Percentiles rank a stretch among this genome's conserved stretches.
Conservation (phyloP, 306 rosid species). For the Pyrus betulifolia region DNA sequence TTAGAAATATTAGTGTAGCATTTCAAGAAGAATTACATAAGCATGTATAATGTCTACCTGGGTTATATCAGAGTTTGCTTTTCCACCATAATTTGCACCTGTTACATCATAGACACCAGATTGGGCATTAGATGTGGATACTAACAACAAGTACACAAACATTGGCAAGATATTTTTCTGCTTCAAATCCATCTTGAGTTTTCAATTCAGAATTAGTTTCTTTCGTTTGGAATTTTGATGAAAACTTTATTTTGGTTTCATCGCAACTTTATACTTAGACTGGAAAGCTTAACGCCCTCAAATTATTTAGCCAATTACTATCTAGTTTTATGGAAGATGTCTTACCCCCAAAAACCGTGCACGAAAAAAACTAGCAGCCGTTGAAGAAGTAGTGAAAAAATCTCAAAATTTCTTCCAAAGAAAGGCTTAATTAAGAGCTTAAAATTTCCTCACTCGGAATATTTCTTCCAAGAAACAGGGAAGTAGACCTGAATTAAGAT, state of each 20-base stretch:
- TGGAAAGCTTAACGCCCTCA: background rate
- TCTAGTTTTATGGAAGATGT: too few relatives aligned
- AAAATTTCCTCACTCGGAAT: too few relatives aligned
- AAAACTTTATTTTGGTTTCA: background rate
- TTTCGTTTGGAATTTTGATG: background rate
- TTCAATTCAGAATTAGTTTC: background rate
- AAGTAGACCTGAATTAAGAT: too few relatives aligned
- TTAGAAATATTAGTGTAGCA: too few relatives aligned
- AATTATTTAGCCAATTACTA: background rate
- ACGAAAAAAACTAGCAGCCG: too few relatives aligned
- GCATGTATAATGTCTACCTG: constrained; percentile 1
- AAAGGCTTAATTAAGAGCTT: too few relatives aligned
- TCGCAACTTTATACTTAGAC: background rate
- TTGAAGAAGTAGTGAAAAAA: too few relatives aligned
- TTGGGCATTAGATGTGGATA: background rate
- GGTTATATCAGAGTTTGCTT: constrained; percentile 6
- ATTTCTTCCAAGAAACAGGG: too few relatives aligned
- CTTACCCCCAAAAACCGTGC: too few relatives aligned
- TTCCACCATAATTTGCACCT: constrained; percentile 12
- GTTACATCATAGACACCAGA: background rate
- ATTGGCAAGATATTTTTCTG: background rate
- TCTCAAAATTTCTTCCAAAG: too few relatives aligned
- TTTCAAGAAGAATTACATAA: too few relatives aligned
- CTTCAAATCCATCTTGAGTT: constrained; percentile 3
- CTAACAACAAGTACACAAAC: background rate